Evolutionary conservation across 352 stramenopile species (phyloP).

Genomic region (Paralagenidium karlingii): DNA sequence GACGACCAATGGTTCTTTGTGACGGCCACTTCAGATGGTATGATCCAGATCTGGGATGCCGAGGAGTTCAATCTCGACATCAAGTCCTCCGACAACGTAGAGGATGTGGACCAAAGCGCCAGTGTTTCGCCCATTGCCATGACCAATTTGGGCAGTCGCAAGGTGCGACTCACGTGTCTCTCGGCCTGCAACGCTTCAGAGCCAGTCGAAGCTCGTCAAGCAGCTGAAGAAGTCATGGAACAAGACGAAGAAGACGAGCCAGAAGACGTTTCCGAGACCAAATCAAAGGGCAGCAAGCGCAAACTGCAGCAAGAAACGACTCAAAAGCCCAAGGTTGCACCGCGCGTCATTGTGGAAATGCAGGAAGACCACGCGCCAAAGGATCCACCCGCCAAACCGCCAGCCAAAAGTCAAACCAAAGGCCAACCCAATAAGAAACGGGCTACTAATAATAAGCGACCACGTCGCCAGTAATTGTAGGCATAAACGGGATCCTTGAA

Average conservation of each 20-base stretch:
- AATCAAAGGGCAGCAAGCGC: conserved; percentile 23
- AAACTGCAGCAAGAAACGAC: conserved; percentile 17
- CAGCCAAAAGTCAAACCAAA: not conserved
- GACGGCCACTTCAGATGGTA: conserved; percentile 56
- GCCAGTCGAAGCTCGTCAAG: not conserved
- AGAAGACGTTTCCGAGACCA: conserved; percentile 7
- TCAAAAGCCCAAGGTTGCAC: conserved; percentile 10
- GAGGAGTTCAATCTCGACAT: conserved; percentile 41
- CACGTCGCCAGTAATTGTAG: not conserved
- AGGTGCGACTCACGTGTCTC: conserved; percentile 45
- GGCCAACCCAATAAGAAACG: not conserved
- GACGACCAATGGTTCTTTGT: conserved; percentile 53
- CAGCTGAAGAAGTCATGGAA: not conserved
- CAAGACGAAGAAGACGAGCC: conserved; percentile 2
- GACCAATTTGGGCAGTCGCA: conserved; percentile 54
- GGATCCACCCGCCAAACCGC: conserved; percentile 1
- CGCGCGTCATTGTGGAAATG: conserved; percentile 60
- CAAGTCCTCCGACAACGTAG: conserved; percentile 29
- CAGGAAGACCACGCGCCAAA: conserved; percentile 8
- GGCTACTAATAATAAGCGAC: not conserved
- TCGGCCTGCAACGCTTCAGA: conserved; percentile 27
- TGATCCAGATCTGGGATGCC: conserved; percentile 73
- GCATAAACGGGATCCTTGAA: not conserved
- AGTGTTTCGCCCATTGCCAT: conserved; percentile 36
- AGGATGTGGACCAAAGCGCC: conserved; percentile 13